Evolutionary conservation across 371 early-diverging fungal genomes (phyloP), one percentile per base, ranked within the genome.

Genomic region (Cokeromyces recurvatus): DNA sequence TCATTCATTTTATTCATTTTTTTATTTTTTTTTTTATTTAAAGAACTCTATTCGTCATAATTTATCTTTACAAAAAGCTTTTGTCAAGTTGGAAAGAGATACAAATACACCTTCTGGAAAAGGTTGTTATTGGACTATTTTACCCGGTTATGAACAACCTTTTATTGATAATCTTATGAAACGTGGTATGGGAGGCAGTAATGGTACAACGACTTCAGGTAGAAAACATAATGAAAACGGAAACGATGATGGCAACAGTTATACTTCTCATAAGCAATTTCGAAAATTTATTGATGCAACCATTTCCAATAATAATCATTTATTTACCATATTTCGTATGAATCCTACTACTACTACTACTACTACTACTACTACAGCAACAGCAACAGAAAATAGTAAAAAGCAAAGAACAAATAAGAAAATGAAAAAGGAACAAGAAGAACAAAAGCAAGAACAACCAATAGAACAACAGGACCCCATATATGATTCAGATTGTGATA

Each of bases 51-150:
- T 51, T 31, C 16, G 14, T 27, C 31, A 38, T 10, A 25, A 31
- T n/a, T 51, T 44, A 20, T 29, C 14, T 31, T 22, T 38, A 8
- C 16, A 59, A 92, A 82, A 98, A 98, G 68, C 95, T 94, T 3
- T 92, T 98, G 77, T 89, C 47, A 86, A 92, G 39, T 79, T 94
- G 2, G 94, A 96, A 3, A 80, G 97, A 89, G 3, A 77, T 81
- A 32, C 84, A 86, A 51, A 89, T 91, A 55, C 62, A 55, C 38
- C 91, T 27, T 43, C 91, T 4, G 99, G 99, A 15, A 99, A 99
- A 68, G 99, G 99, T 2, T 80, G 90, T 15, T 96, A 88, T 55
- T 98, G 98, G 99, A 84, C 86, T 3, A 66, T 91, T 12, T 78
- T 88, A 38, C 48, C 66, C 8, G 68, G 62, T 4, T 59, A 66